These are phyloP conservation scores for Orbilia oligospora DNA, from an alignment of 2,329 filamentous ascomycete species.

Conservation along the genomic window DNA sequence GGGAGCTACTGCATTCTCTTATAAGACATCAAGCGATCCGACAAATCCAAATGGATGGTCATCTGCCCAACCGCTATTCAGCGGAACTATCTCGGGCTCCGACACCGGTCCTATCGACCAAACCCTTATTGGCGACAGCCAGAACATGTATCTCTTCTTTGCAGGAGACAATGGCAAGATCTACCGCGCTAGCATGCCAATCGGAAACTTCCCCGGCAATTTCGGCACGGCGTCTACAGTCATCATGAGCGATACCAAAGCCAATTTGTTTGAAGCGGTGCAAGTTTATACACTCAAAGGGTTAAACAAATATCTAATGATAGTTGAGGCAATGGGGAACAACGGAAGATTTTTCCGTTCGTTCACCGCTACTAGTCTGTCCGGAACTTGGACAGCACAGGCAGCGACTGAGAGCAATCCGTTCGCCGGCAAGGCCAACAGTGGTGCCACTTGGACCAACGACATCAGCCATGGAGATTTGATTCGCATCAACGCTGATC, in stretches of 20 bases:
- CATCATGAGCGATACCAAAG: slow-evolving; percentile 71
- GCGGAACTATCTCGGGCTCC: slow-evolving; percentile 68
- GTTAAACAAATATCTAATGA: slow-evolving; percentile 75
- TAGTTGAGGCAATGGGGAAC: slow-evolving; percentile 75
- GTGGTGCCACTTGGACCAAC: slow-evolving; percentile 76
- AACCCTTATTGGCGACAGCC: slow-evolving; percentile 74
- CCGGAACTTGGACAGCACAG: slow-evolving; percentile 74
- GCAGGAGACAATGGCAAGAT: slow-evolving; percentile 77
- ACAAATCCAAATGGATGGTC: slow-evolving; percentile 74
- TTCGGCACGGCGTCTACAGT: slow-evolving; percentile 72
- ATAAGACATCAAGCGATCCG: slow-evolving; percentile 74
- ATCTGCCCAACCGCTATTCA: slow-evolving; percentile 72
- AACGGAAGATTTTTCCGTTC: slow-evolving; percentile 77
- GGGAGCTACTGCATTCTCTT: slow-evolving; percentile 74
- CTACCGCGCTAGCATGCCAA: slow-evolving; percentile 76
- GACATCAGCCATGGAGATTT: slow-evolving; percentile 77
- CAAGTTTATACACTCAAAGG: slow-evolving; percentile 76
- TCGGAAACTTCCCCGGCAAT: slow-evolving; percentile 74
- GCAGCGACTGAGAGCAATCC: slow-evolving; percentile 68
- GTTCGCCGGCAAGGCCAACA: slow-evolving; percentile 78
- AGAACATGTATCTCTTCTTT: slow-evolving; percentile 78
- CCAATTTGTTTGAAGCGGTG: slow-evolving; percentile 77
- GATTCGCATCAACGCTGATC: slow-evolving; percentile 72
- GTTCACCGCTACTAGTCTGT: slow-evolving; percentile 74
- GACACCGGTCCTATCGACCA: slow-evolving; percentile 75